Conservation (phyloP, 257 asterid species). For the Penstemon davidsonii region DNA sequence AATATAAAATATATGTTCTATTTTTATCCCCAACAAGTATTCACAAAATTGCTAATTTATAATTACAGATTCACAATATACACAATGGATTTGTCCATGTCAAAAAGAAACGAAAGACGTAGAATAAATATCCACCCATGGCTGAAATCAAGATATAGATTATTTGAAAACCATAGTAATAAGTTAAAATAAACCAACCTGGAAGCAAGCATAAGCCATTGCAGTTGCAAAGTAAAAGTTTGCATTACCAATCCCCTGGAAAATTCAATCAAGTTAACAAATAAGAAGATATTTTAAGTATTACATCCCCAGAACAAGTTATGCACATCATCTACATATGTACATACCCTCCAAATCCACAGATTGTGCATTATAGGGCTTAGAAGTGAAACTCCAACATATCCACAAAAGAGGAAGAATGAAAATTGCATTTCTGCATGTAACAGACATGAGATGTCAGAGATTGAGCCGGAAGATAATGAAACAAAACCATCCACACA, state of each 20-base stretch:
- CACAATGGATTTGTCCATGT: neutral
- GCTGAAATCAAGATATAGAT: conserved; percentile 12
- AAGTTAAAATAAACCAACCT: conserved; percentile 47
- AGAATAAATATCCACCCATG: neutral
- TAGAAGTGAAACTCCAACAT: conserved; percentile 80
- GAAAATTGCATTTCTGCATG: conserved; percentile 85
- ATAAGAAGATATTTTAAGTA: conserved; percentile 14
- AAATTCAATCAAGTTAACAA: conserved; percentile 22
- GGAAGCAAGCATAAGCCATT: conserved; percentile 92
- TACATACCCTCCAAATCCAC: conserved; percentile 97
- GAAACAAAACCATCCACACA: conserved; percentile 11
- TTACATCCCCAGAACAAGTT: conserved; percentile 15
- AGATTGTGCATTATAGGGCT: conserved; percentile 99
- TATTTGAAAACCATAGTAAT: neutral
- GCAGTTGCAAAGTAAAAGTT: conserved; percentile 96
- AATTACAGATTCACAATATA: neutral
- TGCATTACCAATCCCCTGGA: conserved; percentile 98
- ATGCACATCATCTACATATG: conserved; percentile 22
- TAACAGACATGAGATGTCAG: conserved; percentile 29
- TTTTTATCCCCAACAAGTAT: neutral
- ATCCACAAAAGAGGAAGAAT: conserved; percentile 91
- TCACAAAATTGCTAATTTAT: neutral
- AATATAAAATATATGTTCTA: neutral
- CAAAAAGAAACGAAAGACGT: neutral
- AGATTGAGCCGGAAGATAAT: conserved; percentile 13